Evolutionary conservation across 1,284 basidiomycete genomes (phyloP).

Genomic region (Omphalotus olearius): DNA sequence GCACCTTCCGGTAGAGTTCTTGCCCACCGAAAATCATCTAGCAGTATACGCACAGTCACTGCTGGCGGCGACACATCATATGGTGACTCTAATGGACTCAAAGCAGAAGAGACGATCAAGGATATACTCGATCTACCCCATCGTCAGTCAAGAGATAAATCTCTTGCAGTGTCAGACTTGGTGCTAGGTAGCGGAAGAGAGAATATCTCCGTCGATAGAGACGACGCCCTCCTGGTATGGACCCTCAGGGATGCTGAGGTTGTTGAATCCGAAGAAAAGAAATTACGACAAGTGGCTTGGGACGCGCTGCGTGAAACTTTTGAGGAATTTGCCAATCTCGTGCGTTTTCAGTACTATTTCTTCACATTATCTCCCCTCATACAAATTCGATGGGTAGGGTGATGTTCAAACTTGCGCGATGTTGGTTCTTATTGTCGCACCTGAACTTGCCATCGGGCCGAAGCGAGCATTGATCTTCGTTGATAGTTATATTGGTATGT

Average conservation of each 20-base stretch:
- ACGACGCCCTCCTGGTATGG: slow-evolving; percentile 9
- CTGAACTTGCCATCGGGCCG: slow-evolving; percentile 47
- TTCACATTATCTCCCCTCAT: neutral
- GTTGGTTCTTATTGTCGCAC: slow-evolving; percentile 52
- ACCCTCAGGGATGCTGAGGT: slow-evolving; percentile 23
- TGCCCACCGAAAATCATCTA: slow-evolving; percentile 47
- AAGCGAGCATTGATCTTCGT: slow-evolving; percentile 48
- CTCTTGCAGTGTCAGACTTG: slow-evolving; percentile 24
- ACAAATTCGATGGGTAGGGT: slow-evolving; percentile 38
- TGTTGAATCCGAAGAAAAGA: slow-evolving; percentile 47
- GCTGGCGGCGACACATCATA: slow-evolving; percentile 36
- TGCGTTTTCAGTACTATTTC: slow-evolving; percentile 26
- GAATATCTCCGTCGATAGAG: neutral
- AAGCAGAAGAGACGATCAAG: slow-evolving; percentile 23
- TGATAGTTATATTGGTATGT: slow-evolving; percentile 67
- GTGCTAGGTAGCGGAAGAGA: slow-evolving; percentile 8
- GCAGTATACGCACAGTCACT: slow-evolving; percentile 67
- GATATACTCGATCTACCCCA: slow-evolving; percentile 18
- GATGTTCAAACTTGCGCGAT: slow-evolving; percentile 76
- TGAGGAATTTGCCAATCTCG: slow-evolving; percentile 61
- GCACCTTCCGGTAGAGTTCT: no score
- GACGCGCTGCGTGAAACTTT: slow-evolving; percentile 49
- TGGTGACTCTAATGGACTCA: slow-evolving; percentile 19
- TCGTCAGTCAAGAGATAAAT: slow-evolving; percentile 21
- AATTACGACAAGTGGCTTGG: slow-evolving; percentile 52